Conservation (phyloP, 2,329 filamentous ascomycete species). For the Stemphylium lycopersici region DNA sequence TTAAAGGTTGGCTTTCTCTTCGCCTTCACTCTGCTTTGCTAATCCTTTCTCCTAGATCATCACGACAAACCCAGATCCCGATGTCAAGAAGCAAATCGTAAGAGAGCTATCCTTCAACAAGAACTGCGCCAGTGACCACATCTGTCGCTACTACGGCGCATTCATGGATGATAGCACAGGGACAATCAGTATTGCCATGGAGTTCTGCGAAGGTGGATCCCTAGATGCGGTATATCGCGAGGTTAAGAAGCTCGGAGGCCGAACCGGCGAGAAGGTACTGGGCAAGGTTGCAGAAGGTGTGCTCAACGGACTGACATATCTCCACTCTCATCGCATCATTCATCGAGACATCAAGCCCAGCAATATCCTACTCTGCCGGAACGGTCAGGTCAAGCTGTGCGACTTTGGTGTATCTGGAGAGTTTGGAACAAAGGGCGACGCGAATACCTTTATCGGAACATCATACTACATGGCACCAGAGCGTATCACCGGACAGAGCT, state of each 20-base stretch:
- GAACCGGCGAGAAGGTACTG: constrained; percentile 95
- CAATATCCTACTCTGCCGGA: constrained; percentile 89
- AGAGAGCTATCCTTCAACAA: constrained; percentile 98
- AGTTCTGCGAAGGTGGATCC: constrained; percentile 96
- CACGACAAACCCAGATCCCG: constrained; percentile 95
- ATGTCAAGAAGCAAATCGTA: constrained; percentile 98
- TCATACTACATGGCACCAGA: constrained; percentile 99
- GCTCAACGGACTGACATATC: constrained; percentile 88
- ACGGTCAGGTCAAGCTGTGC: constrained; percentile 92
- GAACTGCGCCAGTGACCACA: constrained; percentile 92
- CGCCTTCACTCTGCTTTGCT: constrained; percentile 6
- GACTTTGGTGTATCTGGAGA: constrained; percentile 98
- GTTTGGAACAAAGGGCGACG: constrained; percentile 97
- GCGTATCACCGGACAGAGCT: constrained; percentile 94
- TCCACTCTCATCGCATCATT: constrained; percentile 95
- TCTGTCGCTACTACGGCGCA: constrained; percentile 96
- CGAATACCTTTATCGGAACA: constrained; percentile 98
- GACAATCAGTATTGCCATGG: constrained; percentile 98
- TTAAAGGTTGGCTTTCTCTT: constrained; percentile 71
- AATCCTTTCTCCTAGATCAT: constrained; percentile 68
- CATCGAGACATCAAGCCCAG: constrained; percentile 98
- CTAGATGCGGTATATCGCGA: constrained; percentile 97
- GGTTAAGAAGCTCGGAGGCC: constrained; percentile 91
- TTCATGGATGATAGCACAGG: constrained; percentile 96
- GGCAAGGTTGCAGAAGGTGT: constrained; percentile 97